These are phyloP conservation scores for Plenodomus tracheiphilus DNA, from an alignment of 2,329 filamentous ascomycete genomes.

Conservation along the genomic window DNA sequence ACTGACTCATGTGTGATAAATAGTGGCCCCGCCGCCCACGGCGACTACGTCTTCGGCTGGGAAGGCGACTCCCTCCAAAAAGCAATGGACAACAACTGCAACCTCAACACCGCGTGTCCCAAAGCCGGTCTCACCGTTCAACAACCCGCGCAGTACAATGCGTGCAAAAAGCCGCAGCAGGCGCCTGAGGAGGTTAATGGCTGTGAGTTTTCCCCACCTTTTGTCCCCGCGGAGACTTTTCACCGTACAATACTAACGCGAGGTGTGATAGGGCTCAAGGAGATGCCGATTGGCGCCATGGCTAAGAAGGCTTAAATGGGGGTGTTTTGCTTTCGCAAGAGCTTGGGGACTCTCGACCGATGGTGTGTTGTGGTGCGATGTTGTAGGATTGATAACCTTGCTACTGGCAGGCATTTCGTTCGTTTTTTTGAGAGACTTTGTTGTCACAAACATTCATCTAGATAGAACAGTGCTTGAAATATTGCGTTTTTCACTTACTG, in stretches of 20 bases:
- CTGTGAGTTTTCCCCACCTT: slow-evolving; percentile 24
- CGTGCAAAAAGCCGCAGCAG: slow-evolving; percentile 40
- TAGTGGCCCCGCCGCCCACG: slow-evolving; percentile 38
- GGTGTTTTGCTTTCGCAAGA: no score
- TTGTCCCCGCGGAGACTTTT: no score
- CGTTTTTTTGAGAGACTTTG: no score
- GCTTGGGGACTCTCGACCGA: no score
- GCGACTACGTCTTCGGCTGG: slow-evolving; percentile 51
- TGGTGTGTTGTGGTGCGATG: no score
- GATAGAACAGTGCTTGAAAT: not conserved
- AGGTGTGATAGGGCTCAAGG: slow-evolving; percentile 32
- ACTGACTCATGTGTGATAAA: not conserved
- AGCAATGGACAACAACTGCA: slow-evolving; percentile 48
- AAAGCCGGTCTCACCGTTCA: slow-evolving; percentile 37
- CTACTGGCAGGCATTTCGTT: no score
- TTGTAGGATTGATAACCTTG: no score
- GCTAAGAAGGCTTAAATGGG: slow-evolving; percentile 27
- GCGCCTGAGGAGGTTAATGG: slow-evolving; percentile 37
- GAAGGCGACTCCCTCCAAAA: slow-evolving; percentile 50
- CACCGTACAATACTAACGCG: slow-evolving; percentile 11
- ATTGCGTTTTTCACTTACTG: no score
- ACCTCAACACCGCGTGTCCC: slow-evolving; percentile 38
- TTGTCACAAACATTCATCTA: not conserved
- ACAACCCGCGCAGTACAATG: slow-evolving; percentile 29
- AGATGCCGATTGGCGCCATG: slow-evolving; percentile 29